Evolutionary conservation across 1,139 yeast species (phyloP).

Genomic region (Protomyces inundatus): DNA sequence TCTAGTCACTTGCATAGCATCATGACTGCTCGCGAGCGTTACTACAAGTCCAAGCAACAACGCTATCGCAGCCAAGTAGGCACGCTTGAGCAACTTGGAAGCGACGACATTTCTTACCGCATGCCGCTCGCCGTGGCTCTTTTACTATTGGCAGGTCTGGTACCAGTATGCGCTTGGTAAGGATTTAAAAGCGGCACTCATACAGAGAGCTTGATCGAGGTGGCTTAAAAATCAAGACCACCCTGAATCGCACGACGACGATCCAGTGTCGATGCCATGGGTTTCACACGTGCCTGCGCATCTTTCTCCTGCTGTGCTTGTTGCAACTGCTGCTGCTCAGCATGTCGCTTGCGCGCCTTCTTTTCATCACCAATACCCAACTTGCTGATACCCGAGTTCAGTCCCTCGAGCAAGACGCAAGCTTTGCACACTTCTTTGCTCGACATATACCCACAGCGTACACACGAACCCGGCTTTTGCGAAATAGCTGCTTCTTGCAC

Average conservation of each 20-base stretch:
- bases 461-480: conserved; percentile 48
- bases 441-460: conserved; percentile 85
- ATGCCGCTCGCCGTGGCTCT: background rate
- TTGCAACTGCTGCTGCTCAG: conserved; percentile 7
- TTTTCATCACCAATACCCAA: conserved; percentile 36
- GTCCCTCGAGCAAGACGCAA: conserved; percentile 77
- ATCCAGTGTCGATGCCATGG: background rate
- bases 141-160: background rate
- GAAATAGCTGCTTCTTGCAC: conserved; percentile 50
- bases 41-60: background rate
- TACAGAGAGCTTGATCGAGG: no score
- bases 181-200: no score
- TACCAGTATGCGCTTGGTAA: background rate
- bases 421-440: conserved; percentile 90
- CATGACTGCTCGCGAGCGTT: background rate
- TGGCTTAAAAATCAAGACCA: conserved; percentile 1
- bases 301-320: background rate
- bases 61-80: background rate
- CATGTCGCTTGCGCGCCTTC: conserved; percentile 18
- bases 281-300: background rate
- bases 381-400: conserved; percentile 60
- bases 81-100: background rate
- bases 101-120: background rate
- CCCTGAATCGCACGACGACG: conserved; percentile 6
- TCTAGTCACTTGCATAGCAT: no score